Evolutionary conservation across 345 rosid species (phyloP), one percentile per base, ranked within the genome.

Genomic region (Streptanthus diversifolius): DNA sequence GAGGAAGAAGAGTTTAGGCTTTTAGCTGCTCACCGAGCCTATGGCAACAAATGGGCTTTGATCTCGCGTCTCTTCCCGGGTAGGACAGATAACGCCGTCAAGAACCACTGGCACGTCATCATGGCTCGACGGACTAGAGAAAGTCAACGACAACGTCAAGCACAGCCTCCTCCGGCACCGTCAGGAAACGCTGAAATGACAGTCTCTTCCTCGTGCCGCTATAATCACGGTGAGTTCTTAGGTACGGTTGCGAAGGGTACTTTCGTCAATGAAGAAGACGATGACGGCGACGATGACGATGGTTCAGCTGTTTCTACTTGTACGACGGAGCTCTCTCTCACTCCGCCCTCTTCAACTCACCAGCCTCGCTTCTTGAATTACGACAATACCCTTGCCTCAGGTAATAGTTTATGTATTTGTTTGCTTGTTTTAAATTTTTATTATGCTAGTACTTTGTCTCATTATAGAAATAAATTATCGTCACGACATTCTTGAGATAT

Each of bases 41-140:
- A 88, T 69, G 99, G 99, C 1, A 95, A 91, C 89, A 95, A 95
- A 70, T 95, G 99, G 99, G 99, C 99, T 52, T 83, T 95, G 96
- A 95, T 95, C 67, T 93, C 99, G 0, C 83, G 98, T 80, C 86
- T 91, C 18, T 90, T 95, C 71, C 99, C 96, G 0, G 99, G 99
- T 12, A 86, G 99, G 66, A 91, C 99, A 4, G 99, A 95, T 79
- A 95, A 95, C 77, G 90, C 98, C 11, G 96, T 95, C 30, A 95
- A 95, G 87, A 95, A 91, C 68, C 98, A 95, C 70, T 95, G 98
- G 98, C 98, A 95, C 81, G 98, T 95, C 22, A 85, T 95, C 21
- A 95, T 90, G 98, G 95, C 99, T 35, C 89, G 97, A 58, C 85
- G 91, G 71, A 84, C 84, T 80, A 87, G 96, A 72, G 97, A 95